Conservation (phyloP, 208 protist genomes). For the Entamoeba dispar region DNA sequence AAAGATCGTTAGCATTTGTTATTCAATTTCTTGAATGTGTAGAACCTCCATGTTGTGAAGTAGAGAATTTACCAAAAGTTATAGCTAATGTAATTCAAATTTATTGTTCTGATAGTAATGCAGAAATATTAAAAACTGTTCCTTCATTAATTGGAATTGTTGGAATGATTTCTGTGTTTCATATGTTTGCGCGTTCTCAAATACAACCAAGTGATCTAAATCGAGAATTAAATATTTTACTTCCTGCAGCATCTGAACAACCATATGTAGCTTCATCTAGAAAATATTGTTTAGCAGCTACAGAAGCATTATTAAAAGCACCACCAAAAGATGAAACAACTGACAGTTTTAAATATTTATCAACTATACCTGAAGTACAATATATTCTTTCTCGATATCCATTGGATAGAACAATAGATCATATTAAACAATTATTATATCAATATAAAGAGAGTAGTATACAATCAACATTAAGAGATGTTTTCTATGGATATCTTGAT, state of each 20-base stretch:
- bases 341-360: background rate
- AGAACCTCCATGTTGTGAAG: background rate
- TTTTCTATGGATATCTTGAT: background rate
- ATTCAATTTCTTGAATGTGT: background rate
- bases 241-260: background rate
- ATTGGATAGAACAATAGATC: background rate
- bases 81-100: background rate
- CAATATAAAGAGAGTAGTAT: background rate
- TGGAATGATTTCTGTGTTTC: background rate
- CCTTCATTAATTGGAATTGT: background rate
- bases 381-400: background rate
- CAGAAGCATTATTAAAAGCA: background rate
- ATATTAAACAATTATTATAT: background rate
- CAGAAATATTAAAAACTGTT: background rate
- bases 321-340: background rate
- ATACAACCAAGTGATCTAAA: background rate
- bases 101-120: background rate
- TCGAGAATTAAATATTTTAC: background rate
- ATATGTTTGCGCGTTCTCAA: background rate
- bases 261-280: background rate
- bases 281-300: background rate
- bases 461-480: background rate
- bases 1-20: background rate
- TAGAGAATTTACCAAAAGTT: background rate
- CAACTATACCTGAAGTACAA: background rate